phyloP scores from a whole-genome alignment of 2,329 filamentous ascomycete genomes.

The Fusarium equiseti region DNA sequence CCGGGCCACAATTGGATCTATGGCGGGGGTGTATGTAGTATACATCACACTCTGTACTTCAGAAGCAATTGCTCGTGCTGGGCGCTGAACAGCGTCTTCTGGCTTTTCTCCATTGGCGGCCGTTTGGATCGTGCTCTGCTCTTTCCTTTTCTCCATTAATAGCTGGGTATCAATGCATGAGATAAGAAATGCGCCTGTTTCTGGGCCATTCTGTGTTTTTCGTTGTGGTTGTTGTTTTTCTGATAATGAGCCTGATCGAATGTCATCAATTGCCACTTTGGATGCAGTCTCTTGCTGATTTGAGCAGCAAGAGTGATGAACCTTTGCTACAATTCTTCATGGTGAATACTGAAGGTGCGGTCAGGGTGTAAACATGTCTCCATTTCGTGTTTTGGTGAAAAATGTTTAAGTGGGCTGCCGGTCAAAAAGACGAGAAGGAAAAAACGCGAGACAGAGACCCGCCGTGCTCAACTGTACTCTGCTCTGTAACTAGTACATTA shows the following conservation, averaged over 20 bases:
- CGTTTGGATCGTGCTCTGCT: slow-evolving; percentile 23
- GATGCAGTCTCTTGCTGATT: slow-evolving; percentile 2
- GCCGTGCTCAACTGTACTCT: slow-evolving; percentile 32
- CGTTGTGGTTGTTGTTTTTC: slow-evolving; percentile 3
- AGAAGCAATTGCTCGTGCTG: slow-evolving; percentile 29
- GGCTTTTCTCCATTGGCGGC: slow-evolving; percentile 17
- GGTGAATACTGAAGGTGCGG: slow-evolving; percentile 21
- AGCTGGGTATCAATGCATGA: slow-evolving; percentile 32
- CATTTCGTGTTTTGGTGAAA: slow-evolving; percentile 30
- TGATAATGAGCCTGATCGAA: neutral
- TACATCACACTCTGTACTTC: slow-evolving; percentile 21
- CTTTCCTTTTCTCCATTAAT: slow-evolving; percentile 16
- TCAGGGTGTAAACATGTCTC: slow-evolving; percentile 36
- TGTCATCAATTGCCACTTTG: neutral
- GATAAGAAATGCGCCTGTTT: slow-evolving; percentile 1
- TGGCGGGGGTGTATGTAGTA: slow-evolving; percentile 40
- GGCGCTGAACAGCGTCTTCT: slow-evolving; percentile 39
- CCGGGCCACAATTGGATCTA: slow-evolving; percentile 17
- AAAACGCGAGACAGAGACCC: slow-evolving; percentile 46
- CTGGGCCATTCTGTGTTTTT: neutral
- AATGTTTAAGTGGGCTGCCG: slow-evolving; percentile 41
- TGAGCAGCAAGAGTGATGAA: neutral
- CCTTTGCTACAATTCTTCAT: neutral
- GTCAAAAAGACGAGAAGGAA: slow-evolving; percentile 7
- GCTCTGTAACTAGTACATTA: slow-evolving; percentile 42